Evolutionary conservation across 176 grass and related monocot genomes (phyloP), one percentile per base, ranked within the genome.

Genomic region (Hyparrhenia diplandra): DNA sequence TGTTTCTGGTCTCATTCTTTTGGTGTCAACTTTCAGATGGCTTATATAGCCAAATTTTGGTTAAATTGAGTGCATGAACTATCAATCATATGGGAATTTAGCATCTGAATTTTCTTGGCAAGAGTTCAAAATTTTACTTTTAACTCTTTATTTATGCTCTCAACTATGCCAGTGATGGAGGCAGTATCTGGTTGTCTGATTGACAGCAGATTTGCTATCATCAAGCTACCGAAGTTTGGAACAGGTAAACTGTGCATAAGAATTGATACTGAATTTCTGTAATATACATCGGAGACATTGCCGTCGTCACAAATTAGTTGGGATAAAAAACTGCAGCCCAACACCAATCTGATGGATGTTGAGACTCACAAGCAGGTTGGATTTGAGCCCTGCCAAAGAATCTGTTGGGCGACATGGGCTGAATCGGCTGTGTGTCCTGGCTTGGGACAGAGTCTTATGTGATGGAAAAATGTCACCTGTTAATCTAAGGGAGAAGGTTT

Each of bases 181-280:
- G n/a, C 13, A 14, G 24, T 34, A 67, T 67, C 8, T 29, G 11
- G 10, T 24, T 52, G 43, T 20, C 58, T 73, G 47, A 16, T 80
- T 74, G 47, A 59, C 27, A 57, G 25, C 24, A 70, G 68, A 17
- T 71, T 55, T 42, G 21, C 18, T 20, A 13, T 46, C 34, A 13
- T 28, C 23, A 21, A 68, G 52, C 62, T 68, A 77, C 61, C 74
- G 43, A 74, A 83, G 74, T 88, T 67, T 7, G 18, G 59, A n/a
- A 24, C 24, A 41, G 37, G 36, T 69, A 8, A 13, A 69, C 21
- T 23, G 8, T 25, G 55, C n/a, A 24, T 59, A 17, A 23, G 21
- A 40, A 68, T 21, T 52, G 18, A 21, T 52, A 51, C 47, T 20
- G 47, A 18, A 49, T 49, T 49, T 18, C 4, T 5, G 16, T 51